phyloP scores from a whole-genome alignment of 169 alveolate species.

The Condylostoma magnum region DNA sequence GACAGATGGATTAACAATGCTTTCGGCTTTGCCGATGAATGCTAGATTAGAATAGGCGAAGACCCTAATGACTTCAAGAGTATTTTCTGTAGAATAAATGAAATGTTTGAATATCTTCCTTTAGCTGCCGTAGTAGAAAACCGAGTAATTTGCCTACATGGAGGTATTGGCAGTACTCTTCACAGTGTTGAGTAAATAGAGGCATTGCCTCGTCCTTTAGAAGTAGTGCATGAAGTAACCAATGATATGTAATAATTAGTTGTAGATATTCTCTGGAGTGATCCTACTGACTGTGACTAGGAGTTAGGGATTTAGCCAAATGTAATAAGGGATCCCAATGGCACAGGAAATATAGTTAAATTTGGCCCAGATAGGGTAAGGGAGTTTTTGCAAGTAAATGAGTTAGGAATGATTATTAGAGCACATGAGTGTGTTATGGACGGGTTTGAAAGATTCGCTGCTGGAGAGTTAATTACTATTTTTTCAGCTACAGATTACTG shows the following conservation, averaged over 20 bases:
- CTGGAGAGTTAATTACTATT: constrained; percentile 97
- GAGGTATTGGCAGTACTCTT: constrained; percentile 97
- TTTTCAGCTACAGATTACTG: constrained; percentile 99
- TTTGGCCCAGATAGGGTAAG: constrained; percentile 94
- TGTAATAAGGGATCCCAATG: constrained; percentile 98
- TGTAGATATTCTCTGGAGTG: constrained; percentile 86
- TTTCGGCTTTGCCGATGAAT: constrained; percentile 99
- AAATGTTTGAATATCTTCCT: constrained; percentile 98
- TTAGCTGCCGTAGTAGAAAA: constrained; percentile 98
- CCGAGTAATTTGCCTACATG: constrained; percentile 97
- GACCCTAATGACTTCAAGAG: constrained; percentile 93
- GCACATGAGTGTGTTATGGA: constrained; percentile 99
- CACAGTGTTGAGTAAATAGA: constrained; percentile 89
- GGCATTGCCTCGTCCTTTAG: constrained; percentile 90
- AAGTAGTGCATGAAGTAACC: constrained; percentile 92
- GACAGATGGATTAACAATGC: constrained; percentile 97
- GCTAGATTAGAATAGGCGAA: constrained; percentile 95
- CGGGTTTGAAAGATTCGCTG: constrained; percentile 99
- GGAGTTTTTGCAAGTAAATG: constrained; percentile 83
- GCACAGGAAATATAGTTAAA: constrained; percentile 98
- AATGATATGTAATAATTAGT: constrained; percentile 82
- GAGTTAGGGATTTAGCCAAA: constrained; percentile 97
- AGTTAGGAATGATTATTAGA: constrained; percentile 84
- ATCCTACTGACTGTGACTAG: constrained; percentile 98
- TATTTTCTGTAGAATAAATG: constrained; percentile 93